Percentiles rank a stretch among this genome's conserved stretches.
These are phyloP conservation scores for Pochonia chlamydosporia DNA, from an alignment of 2,329 filamentous ascomycete genomes.

Conservation along the genomic window DNA sequence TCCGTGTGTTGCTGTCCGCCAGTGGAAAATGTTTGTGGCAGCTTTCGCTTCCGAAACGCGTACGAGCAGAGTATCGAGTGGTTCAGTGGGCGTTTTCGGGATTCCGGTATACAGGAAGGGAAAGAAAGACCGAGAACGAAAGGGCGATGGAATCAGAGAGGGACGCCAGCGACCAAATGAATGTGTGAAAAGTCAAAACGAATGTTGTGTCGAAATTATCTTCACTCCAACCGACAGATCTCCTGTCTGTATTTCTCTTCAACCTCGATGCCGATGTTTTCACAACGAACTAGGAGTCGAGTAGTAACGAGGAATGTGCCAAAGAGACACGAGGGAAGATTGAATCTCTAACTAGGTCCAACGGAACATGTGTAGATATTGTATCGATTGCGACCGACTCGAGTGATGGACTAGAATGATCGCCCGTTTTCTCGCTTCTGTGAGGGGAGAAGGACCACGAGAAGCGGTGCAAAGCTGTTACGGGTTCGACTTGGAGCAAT, in stretches of 20 bases:
- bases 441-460: neutral
- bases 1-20: neutral
- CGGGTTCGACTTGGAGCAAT: slow-evolving; percentile 16
- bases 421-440: neutral
- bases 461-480: slow-evolving; percentile 18
- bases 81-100: neutral
- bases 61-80: neutral
- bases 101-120: slow-evolving; percentile 13
- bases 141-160: slow-evolving; percentile 29
- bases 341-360: slow-evolving; percentile 19
- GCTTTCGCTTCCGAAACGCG: neutral
- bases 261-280: slow-evolving; percentile 1
- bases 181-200: slow-evolving; percentile 21
- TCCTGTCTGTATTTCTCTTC: neutral
- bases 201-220: slow-evolving; percentile 28
- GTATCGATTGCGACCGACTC: neutral
- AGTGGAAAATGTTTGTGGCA: neutral
- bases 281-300: slow-evolving; percentile 13
- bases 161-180: slow-evolving; percentile 53
- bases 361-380: slow-evolving; percentile 23
- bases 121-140: slow-evolving; percentile 24
- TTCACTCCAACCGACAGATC: neutral
- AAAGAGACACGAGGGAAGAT: slow-evolving; percentile 23
- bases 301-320: slow-evolving; percentile 24
- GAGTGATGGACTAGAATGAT: neutral